These are phyloP conservation scores for Fusarium stilboides DNA, from an alignment of 2,329 filamentous ascomycete species.

Conservation along the genomic window DNA sequence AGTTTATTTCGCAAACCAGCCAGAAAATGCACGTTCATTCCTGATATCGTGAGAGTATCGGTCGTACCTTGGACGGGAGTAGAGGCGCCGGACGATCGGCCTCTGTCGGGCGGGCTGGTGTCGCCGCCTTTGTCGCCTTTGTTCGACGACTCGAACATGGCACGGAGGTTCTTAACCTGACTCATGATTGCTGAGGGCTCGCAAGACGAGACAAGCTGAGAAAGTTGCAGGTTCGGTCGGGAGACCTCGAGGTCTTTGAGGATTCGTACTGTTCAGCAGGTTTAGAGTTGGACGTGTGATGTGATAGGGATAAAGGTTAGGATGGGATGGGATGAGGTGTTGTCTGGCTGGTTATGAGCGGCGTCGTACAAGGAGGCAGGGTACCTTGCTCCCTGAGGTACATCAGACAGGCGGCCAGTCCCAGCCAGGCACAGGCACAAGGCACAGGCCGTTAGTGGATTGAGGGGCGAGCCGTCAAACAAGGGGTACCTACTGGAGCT, in stretches of 20 bases:
- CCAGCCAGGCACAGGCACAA: slow-evolving; percentile 28
- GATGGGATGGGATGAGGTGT: slow-evolving; percentile 39
- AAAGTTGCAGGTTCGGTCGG: slow-evolving; percentile 42
- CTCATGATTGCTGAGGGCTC: slow-evolving; percentile 67
- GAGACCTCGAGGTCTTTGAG: slow-evolving; percentile 43
- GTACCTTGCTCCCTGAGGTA: slow-evolving; percentile 38
- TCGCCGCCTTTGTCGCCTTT: slow-evolving; percentile 75
- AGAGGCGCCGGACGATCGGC: slow-evolving; percentile 73
- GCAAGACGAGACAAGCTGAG: slow-evolving; percentile 38
- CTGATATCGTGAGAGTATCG: slow-evolving; percentile 23
- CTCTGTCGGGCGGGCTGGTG: slow-evolving; percentile 76
- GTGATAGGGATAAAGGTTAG: slow-evolving; percentile 30
- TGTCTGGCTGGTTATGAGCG: slow-evolving; percentile 45
- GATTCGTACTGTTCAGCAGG: slow-evolving; percentile 25
- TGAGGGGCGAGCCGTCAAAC: slow-evolving; percentile 37
- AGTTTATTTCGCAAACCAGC: slow-evolving; percentile 24
- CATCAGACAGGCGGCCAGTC: slow-evolving; percentile 32
- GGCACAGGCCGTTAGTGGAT: slow-evolving; percentile 42
- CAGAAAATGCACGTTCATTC: slow-evolving; percentile 23
- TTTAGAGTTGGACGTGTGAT: slow-evolving; percentile 26
- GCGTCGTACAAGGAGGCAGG: slow-evolving; percentile 37
- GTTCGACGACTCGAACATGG: slow-evolving; percentile 79
- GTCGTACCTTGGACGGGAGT: slow-evolving; percentile 53
- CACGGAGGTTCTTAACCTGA: slow-evolving; percentile 81
- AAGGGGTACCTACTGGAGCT: slow-evolving; percentile 40